Percentiles rank a stretch among this genome's conserved stretches.
Conservation (phyloP, 2,329 filamentous ascomycete species). For the Delphinella strobiligena region DNA sequence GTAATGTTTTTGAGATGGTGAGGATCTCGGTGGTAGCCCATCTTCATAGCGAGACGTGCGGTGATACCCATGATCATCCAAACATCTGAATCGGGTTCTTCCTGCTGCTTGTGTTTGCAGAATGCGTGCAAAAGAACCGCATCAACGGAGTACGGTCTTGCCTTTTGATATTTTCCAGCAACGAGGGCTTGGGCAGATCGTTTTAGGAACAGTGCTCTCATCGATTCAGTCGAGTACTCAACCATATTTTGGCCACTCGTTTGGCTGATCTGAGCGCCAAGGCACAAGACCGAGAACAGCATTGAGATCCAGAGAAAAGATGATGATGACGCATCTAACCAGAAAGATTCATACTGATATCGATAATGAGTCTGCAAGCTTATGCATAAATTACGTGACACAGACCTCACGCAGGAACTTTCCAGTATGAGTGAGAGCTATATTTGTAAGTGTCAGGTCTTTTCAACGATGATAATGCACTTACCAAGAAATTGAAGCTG, state of each 20-base stretch:
- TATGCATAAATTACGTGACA: background rate
- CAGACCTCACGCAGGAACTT: conserved; percentile 3
- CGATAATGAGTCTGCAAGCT: background rate
- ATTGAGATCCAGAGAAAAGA: conserved; percentile 7
- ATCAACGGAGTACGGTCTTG: conserved; percentile 4
- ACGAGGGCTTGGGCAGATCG: conserved; percentile 2
- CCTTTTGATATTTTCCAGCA: conserved; percentile 4
- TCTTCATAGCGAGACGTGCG: conserved; percentile 5
- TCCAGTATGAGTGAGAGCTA: conserved; percentile 4
- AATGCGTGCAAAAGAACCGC: conserved; percentile 3
- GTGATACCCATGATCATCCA: conserved; percentile 6
- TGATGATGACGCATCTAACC: background rate
- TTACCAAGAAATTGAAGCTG: background rate
- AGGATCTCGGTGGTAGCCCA: conserved; percentile 10
- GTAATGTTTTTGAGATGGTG: conserved; percentile 4
- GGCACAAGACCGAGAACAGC: conserved; percentile 5
- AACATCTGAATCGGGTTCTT: background rate
- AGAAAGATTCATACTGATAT: conserved; percentile 5
- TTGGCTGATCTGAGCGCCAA: background rate
- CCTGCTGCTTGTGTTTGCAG: conserved; percentile 1
- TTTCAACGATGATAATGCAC: background rate
- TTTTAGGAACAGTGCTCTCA: background rate
- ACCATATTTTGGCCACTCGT: background rate
- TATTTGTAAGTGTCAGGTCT: background rate
- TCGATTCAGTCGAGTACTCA: background rate